Percentiles rank a stretch among this genome's conserved stretches.
These are phyloP conservation scores for Tolypocladium cylindrosporum DNA, from an alignment of 2,329 filamentous ascomycete species.

Conservation along the genomic window DNA sequence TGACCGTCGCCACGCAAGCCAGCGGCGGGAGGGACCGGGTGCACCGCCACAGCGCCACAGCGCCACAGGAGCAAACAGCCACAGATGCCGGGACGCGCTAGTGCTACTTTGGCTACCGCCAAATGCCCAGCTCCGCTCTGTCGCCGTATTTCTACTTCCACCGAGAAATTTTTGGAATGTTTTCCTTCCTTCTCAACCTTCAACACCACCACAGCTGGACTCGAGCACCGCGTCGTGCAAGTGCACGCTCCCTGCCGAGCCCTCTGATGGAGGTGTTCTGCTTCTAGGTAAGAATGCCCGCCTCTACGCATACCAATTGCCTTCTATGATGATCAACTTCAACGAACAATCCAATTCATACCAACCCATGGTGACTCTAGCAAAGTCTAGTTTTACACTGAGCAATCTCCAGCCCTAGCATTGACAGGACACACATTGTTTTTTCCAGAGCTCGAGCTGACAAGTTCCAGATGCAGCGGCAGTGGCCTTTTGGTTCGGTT, in stretches of 20 bases:
- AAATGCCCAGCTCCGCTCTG: not conserved
- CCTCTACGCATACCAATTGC: slow-evolving; percentile 3
- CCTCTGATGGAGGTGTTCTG: slow-evolving; percentile 3
- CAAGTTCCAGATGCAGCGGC: slow-evolving; percentile 1
- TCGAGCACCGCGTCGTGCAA: slow-evolving; percentile 6
- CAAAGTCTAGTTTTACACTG: slow-evolving; percentile 45
- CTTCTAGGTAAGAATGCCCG: slow-evolving; percentile 4
- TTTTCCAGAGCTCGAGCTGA: slow-evolving; percentile 7
- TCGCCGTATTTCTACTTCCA: not conserved
- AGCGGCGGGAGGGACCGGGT: slow-evolving; percentile 11
- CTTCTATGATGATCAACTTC: slow-evolving; percentile 23
- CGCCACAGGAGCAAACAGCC: not conserved
- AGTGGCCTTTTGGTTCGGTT: not conserved
- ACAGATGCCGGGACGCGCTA: not conserved
- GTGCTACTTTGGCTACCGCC: not conserved
- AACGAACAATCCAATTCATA: slow-evolving; percentile 57
- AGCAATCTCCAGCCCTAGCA: slow-evolving; percentile 26
- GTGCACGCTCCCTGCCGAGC: slow-evolving; percentile 4
- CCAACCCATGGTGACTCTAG: slow-evolving; percentile 43
- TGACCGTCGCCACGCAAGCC: slow-evolving; percentile 12
- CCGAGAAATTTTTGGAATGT: slow-evolving; percentile 1
- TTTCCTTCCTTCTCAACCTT: slow-evolving; percentile 9
- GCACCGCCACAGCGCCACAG: slow-evolving; percentile 24
- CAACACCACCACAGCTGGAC: slow-evolving; percentile 9
- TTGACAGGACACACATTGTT: not conserved